Percentiles rank a stretch among this genome's conserved stretches.
Conservation (phyloP, 2,329 filamentous ascomycete species). For the Fusarium nygamai region DNA sequence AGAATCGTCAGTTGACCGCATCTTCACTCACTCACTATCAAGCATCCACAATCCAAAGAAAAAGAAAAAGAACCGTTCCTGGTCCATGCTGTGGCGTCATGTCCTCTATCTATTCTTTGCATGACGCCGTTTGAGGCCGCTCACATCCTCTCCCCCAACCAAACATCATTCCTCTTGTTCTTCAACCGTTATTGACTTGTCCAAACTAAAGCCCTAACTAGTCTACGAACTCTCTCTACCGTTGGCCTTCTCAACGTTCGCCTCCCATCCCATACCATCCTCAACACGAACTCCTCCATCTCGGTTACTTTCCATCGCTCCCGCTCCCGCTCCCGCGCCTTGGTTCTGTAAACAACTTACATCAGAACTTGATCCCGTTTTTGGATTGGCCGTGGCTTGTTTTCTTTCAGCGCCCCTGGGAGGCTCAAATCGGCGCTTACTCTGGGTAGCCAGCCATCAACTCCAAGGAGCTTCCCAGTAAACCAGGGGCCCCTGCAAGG, state of each 20-base stretch:
- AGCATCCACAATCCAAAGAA: not conserved
- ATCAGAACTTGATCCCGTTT: not conserved
- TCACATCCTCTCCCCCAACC: constrained; percentile 20
- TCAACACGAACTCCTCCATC: constrained; percentile 17
- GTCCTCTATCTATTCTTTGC: constrained; percentile 28
- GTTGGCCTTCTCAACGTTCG: constrained; percentile 35
- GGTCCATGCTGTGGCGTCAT: constrained; percentile 26
- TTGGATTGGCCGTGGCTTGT: constrained; percentile 9
- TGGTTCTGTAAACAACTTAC: not conserved
- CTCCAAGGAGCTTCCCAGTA: constrained; percentile 24
- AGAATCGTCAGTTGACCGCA: constrained; percentile 13
- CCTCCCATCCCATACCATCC: constrained; percentile 7
- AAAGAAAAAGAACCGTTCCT: not conserved
- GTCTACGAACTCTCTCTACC: constrained; percentile 6
- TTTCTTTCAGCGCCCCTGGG: constrained; percentile 18
- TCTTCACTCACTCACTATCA: not conserved
- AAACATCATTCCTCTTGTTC: not conserved
- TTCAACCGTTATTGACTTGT: not conserved
- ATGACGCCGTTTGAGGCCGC: constrained; percentile 33
- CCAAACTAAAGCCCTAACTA: not conserved
- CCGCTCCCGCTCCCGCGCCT: constrained; percentile 24
- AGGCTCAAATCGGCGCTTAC: constrained; percentile 41
- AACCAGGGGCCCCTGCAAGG: constrained; percentile 30
- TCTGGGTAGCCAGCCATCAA: constrained; percentile 23
- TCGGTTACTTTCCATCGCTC: constrained; percentile 9